Evolutionary conservation across 768 basidiomycete genomes (phyloP), one percentile per base, ranked within the genome.

Genomic region (Amanita brunnescens): DNA sequence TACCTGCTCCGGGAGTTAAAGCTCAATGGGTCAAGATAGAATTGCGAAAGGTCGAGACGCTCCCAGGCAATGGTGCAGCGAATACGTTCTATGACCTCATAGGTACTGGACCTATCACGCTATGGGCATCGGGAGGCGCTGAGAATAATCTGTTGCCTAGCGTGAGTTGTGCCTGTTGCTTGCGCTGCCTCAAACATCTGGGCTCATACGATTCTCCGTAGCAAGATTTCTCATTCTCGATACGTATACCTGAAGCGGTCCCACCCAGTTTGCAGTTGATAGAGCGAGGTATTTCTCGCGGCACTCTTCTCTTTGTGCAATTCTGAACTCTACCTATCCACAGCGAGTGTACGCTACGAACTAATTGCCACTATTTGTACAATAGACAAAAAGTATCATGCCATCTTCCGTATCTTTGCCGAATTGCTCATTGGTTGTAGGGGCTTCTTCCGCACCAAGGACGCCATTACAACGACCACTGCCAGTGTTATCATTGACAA

Each of bases 21-120:
- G 89, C 89, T 21, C 90, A 91, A 67, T 95, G 89, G 85, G 85
- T 97, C 21, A 81, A n/a, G n/a, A n/a, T n/a, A n/a, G n/a, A n/a
- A n/a, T n/a, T n/a, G n/a, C n/a, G n/a, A n/a, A n/a, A n/a, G n/a
- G n/a, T n/a, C n/a, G n/a, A n/a, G n/a, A n/a, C n/a, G n/a, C n/a
- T n/a, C n/a, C n/a, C n/a, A n/a, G 81, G 81, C 18, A 85, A 81
- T 21, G 81, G 84, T 14, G 69, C 73, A 54, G 70, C 75, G 12
- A 86, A 83, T 65, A 81, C 81, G 10, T 91, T 84, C 69, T 81
- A 79, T 58, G 90, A 92, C 62, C 79, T 79, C 49, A 84, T 93
- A 20, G 90, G 91, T 1, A 80, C 81, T 8, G 87, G 85, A 58
- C 91, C 93, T 76, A n/a, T n/a, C n/a, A n/a, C n/a, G n/a, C n/a